These are phyloP conservation scores for Cucurbita moschata DNA, from an alignment of 306 rosid species.

Conservation along the genomic window DNA sequence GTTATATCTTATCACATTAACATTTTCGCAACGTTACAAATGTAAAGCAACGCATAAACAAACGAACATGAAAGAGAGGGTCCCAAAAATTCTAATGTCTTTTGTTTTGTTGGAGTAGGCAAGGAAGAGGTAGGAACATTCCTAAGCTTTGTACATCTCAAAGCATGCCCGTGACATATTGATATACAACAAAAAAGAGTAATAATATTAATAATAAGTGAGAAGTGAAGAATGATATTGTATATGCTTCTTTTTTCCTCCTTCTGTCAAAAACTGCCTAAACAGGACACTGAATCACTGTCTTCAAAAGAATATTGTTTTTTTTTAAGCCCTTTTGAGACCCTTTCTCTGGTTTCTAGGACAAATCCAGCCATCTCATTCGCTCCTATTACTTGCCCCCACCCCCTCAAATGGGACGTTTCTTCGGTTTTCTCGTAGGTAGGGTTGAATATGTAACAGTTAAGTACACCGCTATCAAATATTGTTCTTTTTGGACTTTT, in stretches of 20 bases:
- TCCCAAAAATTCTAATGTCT: no score
- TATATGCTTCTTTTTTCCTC: not conserved
- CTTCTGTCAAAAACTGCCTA: conserved; percentile 1
- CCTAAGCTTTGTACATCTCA: conserved; percentile 35
- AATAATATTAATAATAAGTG: not conserved
- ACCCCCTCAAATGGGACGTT: not conserved
- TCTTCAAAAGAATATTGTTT: conserved; percentile 4
- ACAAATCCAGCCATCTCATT: not conserved
- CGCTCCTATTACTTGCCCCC: not conserved
- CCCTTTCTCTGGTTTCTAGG: conserved; percentile 6
- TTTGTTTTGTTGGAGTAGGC: not conserved
- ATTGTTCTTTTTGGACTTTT: no score
- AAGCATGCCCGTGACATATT: conserved; percentile 49
- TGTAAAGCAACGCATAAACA: not conserved
- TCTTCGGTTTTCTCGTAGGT: not conserved
- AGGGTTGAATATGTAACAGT: no score
- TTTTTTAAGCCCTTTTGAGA: not conserved
- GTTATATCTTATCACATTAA: not conserved
- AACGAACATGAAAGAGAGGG: not conserved
- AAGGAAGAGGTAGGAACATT: conserved; percentile 32
- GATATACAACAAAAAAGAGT: not conserved
- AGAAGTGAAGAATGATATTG: not conserved
- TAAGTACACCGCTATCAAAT: no score
- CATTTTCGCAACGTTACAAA: not conserved
- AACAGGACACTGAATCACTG: not conserved